A percentile compares a stretch with the other conserved stretches of the same genome.
Conservation (phyloP, 495 filamentous ascomycete genomes). For the Achaetomiella virescens region DNA sequence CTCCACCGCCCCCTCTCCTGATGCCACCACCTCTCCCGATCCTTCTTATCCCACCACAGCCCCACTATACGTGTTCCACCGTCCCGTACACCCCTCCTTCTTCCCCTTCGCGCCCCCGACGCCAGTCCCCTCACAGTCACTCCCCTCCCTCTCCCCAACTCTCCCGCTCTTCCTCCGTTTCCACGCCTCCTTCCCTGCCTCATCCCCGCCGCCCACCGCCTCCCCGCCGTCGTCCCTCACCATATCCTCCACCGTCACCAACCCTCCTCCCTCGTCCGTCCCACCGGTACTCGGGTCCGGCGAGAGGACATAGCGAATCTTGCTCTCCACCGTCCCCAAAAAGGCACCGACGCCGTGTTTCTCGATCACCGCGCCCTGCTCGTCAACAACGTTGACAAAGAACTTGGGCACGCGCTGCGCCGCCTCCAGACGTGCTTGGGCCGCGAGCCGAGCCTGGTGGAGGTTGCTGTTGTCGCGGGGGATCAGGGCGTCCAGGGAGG, state of each 20-base stretch:
- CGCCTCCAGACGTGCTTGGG: conserved; percentile 52
- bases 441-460: conserved; percentile 45
- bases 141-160: conserved; percentile 19
- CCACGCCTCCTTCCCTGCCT: conserved; percentile 5
- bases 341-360: conserved; percentile 50
- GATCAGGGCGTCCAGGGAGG: no score
- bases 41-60: conserved; percentile 40
- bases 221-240: conserved; percentile 40
- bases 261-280: conserved; percentile 47
- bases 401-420: conserved; percentile 48
- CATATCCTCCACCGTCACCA: conserved; percentile 50
- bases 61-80: conserved; percentile 46
- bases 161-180: conserved; percentile 14
- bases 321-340: conserved; percentile 50
- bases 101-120: conserved; percentile 11
- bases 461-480: conserved; percentile 39
- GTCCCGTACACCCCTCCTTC: conserved; percentile 46
- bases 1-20: conserved; percentile 44
- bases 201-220: conserved; percentile 18
- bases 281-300: conserved; percentile 47
- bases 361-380: conserved; percentile 39
- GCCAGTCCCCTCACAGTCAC: conserved; percentile 16
- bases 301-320: conserved; percentile 52
- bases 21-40: conserved; percentile 45
- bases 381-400: conserved; percentile 47